A percentile compares a stretch with the other conserved stretches of the same genome.
Conservation (phyloP, 192 early-diverging fungal genomes). For the Thoreauomyces humboldtii region DNA sequence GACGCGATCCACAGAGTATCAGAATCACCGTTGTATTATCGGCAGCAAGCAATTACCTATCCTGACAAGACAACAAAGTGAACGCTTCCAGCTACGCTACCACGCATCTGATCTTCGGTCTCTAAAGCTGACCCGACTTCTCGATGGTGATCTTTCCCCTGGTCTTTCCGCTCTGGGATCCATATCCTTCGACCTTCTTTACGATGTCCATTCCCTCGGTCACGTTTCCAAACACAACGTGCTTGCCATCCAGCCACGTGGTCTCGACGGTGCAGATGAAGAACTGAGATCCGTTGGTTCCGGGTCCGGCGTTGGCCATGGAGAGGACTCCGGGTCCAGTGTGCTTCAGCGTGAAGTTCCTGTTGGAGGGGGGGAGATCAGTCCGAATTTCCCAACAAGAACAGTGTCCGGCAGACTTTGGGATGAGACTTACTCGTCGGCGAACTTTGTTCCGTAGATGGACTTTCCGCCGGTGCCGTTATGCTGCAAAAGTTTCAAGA, state of each 20-base stretch:
- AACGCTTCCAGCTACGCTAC: too few relatives aligned
- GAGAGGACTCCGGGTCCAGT: slow-evolving; percentile 56
- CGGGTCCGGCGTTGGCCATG: slow-evolving; percentile 60
- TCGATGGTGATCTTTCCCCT: slow-evolving; percentile 62
- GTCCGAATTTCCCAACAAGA: neutral
- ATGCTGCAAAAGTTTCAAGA: slow-evolving; percentile 38
- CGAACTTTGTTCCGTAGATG: slow-evolving; percentile 80
- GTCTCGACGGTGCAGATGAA: slow-evolving; percentile 80
- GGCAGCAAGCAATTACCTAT: too few relatives aligned
- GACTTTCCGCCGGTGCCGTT: slow-evolving; percentile 90
- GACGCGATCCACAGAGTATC: too few relatives aligned
- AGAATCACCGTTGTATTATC: too few relatives aligned
- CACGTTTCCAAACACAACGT: slow-evolving; percentile 53
- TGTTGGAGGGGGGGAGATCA: neutral
- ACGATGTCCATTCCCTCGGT: slow-evolving; percentile 64
- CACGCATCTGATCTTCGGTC: too few relatives aligned
- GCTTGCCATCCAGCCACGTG: slow-evolving; percentile 45
- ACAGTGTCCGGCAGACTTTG: neutral
- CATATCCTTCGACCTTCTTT: slow-evolving; percentile 65
- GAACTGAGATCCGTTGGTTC: slow-evolving; percentile 86
- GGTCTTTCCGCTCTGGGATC: slow-evolving; percentile 64
- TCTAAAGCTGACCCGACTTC: slow-evolving; percentile 60
- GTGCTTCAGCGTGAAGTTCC: slow-evolving; percentile 87
- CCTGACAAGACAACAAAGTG: too few relatives aligned
- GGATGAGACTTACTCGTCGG: slow-evolving; percentile 54